Evolutionary conservation across 495 filamentous ascomycete species (phyloP).

Genomic region (Letharia columbiana): DNA sequence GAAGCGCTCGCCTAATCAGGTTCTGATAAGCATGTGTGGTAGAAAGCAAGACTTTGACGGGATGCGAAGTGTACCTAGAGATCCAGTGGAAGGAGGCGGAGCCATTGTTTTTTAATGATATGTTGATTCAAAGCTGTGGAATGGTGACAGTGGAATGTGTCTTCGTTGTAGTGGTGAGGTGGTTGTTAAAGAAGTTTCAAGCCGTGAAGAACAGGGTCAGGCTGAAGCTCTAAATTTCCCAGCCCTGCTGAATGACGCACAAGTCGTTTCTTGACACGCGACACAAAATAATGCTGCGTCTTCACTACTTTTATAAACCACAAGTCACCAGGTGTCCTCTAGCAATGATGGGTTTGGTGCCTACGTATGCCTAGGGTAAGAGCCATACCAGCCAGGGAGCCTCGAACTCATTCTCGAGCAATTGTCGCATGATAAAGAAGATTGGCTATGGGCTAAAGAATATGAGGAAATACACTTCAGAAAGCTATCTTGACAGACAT

Average conservation of each 20-base stretch:
- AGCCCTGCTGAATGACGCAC: constrained; percentile 6
- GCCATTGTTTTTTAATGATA: constrained; percentile 48
- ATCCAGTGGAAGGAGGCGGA: constrained; percentile 48
- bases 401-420: background rate
- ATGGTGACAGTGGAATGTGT: background rate
- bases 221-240: constrained; percentile 1
- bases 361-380: background rate
- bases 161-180: background rate
- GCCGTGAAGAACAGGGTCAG: constrained; percentile 9
- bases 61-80: background rate
- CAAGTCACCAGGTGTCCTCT: background rate
- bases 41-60: background rate
- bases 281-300: background rate
- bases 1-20: constrained; percentile 68
- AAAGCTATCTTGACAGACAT: constrained; percentile 16
- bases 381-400: background rate
- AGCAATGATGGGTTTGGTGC: background rate
- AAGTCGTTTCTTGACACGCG: background rate
- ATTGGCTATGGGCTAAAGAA: constrained; percentile 10
- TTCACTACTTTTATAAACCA: background rate
- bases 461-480: constrained; percentile 13
- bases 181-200: background rate
- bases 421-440: background rate
- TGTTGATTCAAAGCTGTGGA: constrained; percentile 1
- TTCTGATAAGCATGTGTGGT: constrained; percentile 29